Base-by-base conservation (phyloP, 257 asterid genomes). In the Solanum appendiculatum region DNA sequence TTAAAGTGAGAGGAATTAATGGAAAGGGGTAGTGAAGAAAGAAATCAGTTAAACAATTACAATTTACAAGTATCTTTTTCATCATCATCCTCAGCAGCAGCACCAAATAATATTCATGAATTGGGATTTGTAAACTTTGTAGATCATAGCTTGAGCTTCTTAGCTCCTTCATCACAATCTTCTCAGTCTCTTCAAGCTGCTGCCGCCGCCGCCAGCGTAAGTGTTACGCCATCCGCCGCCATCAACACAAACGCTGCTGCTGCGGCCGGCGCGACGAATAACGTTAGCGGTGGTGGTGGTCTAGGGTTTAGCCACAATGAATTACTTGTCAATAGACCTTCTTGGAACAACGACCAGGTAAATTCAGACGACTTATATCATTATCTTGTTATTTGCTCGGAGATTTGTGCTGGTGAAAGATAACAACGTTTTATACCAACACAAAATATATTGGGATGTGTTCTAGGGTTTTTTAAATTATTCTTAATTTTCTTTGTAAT, bases 331-430 rank as follows among this genome's bases (percentile, higher is more conserved):
- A 88, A 88, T 86, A 93, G 90, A 90, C 89, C 95, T 82, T 93
- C 97, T 86, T 94, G 98, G 98, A 90, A 92, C 87, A 92, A 87
- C 91, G 92, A 95, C 87, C 96, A 93, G 95, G 97, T 93, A 63
- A 82, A n/a, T 60, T 60, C 13, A 66, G 39, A 40, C 29, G 86
- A 27, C 20, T 86, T 69, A 81, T 18, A 13, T 39, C 9, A 5
- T 85, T 27, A 25, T 27, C 84, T 58, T 64, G 25, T 81, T 20
- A 36, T 73, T 16, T 37, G 18, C 21, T 58, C 82, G 74, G 8
- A 29, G 11, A 16, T 27, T 9, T 78, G 40, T 44, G 46, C 48
- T 84, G 42, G 34, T 44, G 54, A 25, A 68, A 72, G 37, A 15
- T n/a, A 40, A 56, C 27, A 21, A 7, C 4, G 3, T 6, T 37